Evolutionary conservation across 305 asterid species (phyloP).

Genomic region (Fraxinus platypoda): DNA sequence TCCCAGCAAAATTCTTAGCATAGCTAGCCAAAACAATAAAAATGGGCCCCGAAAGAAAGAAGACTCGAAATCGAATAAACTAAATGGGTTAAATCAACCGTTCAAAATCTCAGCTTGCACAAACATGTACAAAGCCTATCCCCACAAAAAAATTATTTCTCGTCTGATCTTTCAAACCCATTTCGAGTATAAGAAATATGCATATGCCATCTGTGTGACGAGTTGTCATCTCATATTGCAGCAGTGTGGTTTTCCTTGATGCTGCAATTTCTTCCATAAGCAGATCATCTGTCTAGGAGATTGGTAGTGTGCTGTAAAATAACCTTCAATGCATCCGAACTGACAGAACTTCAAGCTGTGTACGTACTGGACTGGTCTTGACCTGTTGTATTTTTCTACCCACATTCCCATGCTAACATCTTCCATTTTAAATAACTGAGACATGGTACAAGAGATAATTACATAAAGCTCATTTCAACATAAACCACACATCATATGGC

Average conservation of each 20-base stretch:
- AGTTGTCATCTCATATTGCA: slow-evolving; percentile 76
- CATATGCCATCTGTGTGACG: slow-evolving; percentile 10
- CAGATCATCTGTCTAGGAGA: slow-evolving; percentile 95
- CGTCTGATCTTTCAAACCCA: no score
- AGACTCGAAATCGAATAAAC: neutral
- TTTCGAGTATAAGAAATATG: no score
- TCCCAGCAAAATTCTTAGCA: neutral
- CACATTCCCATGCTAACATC: slow-evolving; percentile 99
- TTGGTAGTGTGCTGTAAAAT: slow-evolving; percentile 85
- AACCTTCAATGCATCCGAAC: slow-evolving; percentile 81
- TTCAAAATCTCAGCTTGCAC: slow-evolving; percentile 11
- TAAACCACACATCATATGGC: neutral
- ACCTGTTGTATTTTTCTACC: slow-evolving; percentile 77
- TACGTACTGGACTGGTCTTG: slow-evolving; percentile 58
- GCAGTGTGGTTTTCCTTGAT: slow-evolving; percentile 59
- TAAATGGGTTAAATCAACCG: neutral
- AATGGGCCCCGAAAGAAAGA: neutral
- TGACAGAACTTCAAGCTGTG: slow-evolving; percentile 94
- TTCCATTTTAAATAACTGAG: slow-evolving; percentile 96
- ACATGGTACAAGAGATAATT: slow-evolving; percentile 11
- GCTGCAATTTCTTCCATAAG: slow-evolving; percentile 73
- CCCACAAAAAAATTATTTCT: no score
- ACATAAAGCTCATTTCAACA: neutral
- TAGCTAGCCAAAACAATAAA: neutral
- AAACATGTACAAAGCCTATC: slow-evolving; percentile 33